phyloP scores from a whole-genome alignment of 23 red algal genomes.

The Gracilaria caudata region DNA sequence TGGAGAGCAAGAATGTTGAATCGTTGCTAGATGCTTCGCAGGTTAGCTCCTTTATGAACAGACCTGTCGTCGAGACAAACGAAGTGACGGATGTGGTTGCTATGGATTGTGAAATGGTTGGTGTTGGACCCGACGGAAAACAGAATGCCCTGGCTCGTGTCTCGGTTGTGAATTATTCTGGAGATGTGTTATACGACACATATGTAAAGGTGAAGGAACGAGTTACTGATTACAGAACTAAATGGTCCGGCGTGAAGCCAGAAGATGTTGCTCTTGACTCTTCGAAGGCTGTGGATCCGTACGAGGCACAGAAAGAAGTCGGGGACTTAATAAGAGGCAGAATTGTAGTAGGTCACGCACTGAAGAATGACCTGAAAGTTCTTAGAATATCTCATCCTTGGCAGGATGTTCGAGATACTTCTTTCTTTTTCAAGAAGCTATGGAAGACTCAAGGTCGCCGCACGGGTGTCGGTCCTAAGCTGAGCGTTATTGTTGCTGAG shows the following conservation, averaged over 20 bases:
- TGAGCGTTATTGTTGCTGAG: conserved; percentile 74
- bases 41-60: conserved; percentile 63
- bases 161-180: conserved; percentile 87
- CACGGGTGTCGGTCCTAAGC: conserved; percentile 54
- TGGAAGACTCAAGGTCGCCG: conserved; percentile 33
- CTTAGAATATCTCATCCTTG: conserved; percentile 88
- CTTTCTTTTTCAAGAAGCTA: conserved; percentile 59
- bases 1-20: not conserved
- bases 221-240: conserved; percentile 93
- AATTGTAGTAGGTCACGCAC: conserved; percentile 90
- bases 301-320: conserved; percentile 75
- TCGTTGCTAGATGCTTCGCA: not conserved
- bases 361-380: conserved; percentile 88
- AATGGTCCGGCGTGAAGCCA: conserved; percentile 74
- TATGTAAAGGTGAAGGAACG: conserved; percentile 72
- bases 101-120: conserved; percentile 98
- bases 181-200: conserved; percentile 85
- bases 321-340: conserved; percentile 68
- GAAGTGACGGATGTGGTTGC: conserved; percentile 67
- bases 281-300: conserved; percentile 32
- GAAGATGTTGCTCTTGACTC: conserved; percentile 61
- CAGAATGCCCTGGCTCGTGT: conserved; percentile 88
- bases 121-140: conserved; percentile 82
- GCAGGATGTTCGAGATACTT: conserved; percentile 85
- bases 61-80: conserved; percentile 27